A percentile compares a stretch with the other conserved stretches of the same genome.
Evolutionary conservation across 2,329 filamentous ascomycete genomes (phyloP).

Genomic region (Cladosporium sp.): DNA sequence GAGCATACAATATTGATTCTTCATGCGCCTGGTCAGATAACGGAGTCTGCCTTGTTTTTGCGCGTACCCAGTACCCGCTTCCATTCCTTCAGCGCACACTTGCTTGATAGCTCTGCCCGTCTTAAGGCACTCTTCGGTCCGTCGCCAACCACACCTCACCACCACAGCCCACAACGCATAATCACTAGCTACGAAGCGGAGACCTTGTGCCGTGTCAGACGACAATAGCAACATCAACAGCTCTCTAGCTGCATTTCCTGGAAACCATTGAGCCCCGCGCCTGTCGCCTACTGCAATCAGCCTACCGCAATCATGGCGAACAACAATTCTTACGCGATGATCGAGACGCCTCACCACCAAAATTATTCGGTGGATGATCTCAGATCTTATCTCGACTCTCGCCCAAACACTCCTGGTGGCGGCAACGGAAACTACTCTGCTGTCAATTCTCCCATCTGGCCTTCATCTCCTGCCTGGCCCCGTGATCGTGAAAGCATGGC

Average conservation of each 20-base stretch:
- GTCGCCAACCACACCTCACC: constrained; percentile 10
- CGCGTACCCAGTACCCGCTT: constrained; percentile 15
- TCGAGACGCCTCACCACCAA: constrained; percentile 20
- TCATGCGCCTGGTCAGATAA: constrained; percentile 9
- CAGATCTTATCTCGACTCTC: constrained; percentile 18
- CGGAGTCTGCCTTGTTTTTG: constrained; percentile 8
- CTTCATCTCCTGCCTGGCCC: constrained; percentile 18
- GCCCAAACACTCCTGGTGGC: constrained; percentile 14
- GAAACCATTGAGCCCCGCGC: constrained; percentile 12
- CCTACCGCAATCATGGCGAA: constrained; percentile 18
- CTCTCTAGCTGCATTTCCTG: constrained; percentile 12
- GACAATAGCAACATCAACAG: constrained; percentile 6
- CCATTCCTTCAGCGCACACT: constrained; percentile 15
- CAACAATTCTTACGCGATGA: constrained; percentile 16
- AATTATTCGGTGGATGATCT: constrained; percentile 20
- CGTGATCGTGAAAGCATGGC: constrained; percentile 17
- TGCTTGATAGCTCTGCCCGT: constrained; percentile 11
- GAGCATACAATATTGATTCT: constrained; percentile 6
- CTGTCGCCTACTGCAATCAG: background rate
- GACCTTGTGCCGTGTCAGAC: background rate
- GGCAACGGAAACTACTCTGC: constrained; percentile 11
- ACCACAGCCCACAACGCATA: constrained; percentile 13
- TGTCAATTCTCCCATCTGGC: constrained; percentile 18
- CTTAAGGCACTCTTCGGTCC: constrained; percentile 7
- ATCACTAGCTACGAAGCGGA: constrained; percentile 14